phyloP scores from a whole-genome alignment of 495 filamentous ascomycete genomes.

The Xylaria intraflava region DNA sequence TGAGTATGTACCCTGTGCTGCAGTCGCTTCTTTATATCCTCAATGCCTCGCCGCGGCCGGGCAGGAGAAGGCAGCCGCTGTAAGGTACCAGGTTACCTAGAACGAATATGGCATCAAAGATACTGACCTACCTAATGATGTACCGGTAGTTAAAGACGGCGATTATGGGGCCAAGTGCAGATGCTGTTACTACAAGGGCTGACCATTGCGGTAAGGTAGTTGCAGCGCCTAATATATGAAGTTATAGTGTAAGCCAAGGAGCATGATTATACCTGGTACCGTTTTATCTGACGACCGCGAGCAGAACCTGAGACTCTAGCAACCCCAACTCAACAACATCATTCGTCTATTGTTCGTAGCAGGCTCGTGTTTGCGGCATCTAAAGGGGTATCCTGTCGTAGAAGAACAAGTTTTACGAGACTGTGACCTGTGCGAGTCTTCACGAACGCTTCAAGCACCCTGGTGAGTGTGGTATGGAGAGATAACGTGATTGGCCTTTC shows the following conservation, averaged over 20 bases:
- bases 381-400: neutral
- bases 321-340: neutral
- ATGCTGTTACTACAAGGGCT: too few relatives aligned
- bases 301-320: too few relatives aligned
- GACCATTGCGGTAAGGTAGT: too few relatives aligned
- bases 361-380: neutral
- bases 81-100: slow-evolving; percentile 8
- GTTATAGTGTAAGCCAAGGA: too few relatives aligned
- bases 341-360: neutral
- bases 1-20: slow-evolving; percentile 12
- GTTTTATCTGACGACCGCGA: too few relatives aligned
- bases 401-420: slow-evolving; percentile 1
- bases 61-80: slow-evolving; percentile 6
- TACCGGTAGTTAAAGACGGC: neutral
- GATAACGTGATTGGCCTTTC: slow-evolving; percentile 24
- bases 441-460: slow-evolving; percentile 1
- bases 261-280: too few relatives aligned
- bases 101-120: neutral
- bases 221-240: too few relatives aligned
- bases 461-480: neutral
- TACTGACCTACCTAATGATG: neutral
- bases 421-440: neutral
- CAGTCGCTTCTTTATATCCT: slow-evolving; percentile 1
- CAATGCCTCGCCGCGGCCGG: too few relatives aligned
- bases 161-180: too few relatives aligned